Conservation (phyloP, 176 grass and related monocot genomes). For the Pharus latifolius region DNA sequence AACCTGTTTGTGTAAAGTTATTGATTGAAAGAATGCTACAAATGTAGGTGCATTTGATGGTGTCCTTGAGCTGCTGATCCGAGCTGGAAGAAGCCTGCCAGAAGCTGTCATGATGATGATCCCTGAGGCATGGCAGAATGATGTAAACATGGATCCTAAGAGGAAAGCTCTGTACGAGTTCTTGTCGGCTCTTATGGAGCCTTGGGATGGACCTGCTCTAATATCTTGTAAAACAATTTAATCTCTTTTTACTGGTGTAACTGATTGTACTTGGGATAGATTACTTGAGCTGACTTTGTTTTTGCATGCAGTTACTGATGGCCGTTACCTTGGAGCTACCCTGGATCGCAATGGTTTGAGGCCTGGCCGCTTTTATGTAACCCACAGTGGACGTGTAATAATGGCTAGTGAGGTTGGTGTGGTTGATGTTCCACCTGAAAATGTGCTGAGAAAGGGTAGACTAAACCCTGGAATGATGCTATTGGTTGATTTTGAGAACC, state of each 20-base stretch:
- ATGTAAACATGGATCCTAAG: slow-evolving; percentile 81
- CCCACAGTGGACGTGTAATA: slow-evolving; percentile 79
- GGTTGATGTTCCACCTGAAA: slow-evolving; percentile 75
- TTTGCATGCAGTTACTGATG: slow-evolving; percentile 72
- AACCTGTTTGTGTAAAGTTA: not conserved
- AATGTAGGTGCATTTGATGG: slow-evolving; percentile 84
- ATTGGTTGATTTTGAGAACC: slow-evolving; percentile 95
- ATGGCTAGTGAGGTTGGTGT: slow-evolving; percentile 99
- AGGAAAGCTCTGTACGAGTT: slow-evolving; percentile 88
- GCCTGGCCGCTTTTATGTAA: slow-evolving; percentile 92
- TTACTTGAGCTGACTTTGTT: slow-evolving; percentile 15
- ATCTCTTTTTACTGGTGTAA: not conserved
- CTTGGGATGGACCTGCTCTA: slow-evolving; percentile 99
- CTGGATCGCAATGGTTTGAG: slow-evolving; percentile 88
- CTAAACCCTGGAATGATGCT: slow-evolving; percentile 99
- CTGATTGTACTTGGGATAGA: not conserved
- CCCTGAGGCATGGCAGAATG: slow-evolving; percentile 98
- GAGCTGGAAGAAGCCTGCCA: slow-evolving; percentile 83
- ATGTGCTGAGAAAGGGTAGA: slow-evolving; percentile 84
- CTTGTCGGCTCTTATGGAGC: slow-evolving; percentile 93
- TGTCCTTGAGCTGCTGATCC: slow-evolving; percentile 84
- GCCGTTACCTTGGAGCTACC: slow-evolving; percentile 93
- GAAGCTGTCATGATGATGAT: slow-evolving; percentile 99
- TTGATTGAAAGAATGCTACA: not conserved
- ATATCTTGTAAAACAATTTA: slow-evolving; percentile 68